These are phyloP conservation scores for Castanea sativa DNA, from an alignment of 306 rosid genomes.

Conservation along the genomic window DNA sequence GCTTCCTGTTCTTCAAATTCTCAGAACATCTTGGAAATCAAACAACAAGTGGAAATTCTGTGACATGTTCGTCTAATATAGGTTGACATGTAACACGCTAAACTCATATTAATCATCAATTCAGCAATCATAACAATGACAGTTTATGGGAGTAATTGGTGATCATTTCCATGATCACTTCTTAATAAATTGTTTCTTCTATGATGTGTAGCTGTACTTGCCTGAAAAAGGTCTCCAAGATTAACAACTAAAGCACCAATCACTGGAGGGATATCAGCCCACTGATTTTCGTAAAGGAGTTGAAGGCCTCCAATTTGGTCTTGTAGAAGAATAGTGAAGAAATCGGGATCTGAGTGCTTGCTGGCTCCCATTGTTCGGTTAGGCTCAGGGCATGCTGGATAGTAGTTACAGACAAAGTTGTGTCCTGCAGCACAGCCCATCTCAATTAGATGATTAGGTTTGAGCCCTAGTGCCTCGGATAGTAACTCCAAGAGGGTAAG, in stretches of 20 bases:
- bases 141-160: no score
- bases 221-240: conserved; percentile 53
- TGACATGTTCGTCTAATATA: no score
- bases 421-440: conserved; percentile 49
- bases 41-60: no score
- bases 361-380: conserved; percentile 41
- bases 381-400: conserved; percentile 66
- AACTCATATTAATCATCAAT: no score
- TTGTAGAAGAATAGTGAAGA: conserved; percentile 54
- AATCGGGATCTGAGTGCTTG: conserved; percentile 46
- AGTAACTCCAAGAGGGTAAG: conserved; percentile 38
- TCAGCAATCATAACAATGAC: no score
- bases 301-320: conserved; percentile 56
- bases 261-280: conserved; percentile 43
- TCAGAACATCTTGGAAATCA: no score
- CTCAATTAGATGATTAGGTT: conserved; percentile 31
- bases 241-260: conserved; percentile 45
- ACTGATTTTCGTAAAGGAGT: conserved; percentile 27
- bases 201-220: not conserved
- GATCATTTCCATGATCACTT: no score
- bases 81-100: no score
- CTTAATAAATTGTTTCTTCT: no score
- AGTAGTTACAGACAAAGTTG: conserved; percentile 37
- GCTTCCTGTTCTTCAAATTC: no score
- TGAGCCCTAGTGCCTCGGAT: conserved; percentile 61